phyloP scores from a whole-genome alignment of 441 rosid genomes.

The Bocquillonia castaneifolia region DNA sequence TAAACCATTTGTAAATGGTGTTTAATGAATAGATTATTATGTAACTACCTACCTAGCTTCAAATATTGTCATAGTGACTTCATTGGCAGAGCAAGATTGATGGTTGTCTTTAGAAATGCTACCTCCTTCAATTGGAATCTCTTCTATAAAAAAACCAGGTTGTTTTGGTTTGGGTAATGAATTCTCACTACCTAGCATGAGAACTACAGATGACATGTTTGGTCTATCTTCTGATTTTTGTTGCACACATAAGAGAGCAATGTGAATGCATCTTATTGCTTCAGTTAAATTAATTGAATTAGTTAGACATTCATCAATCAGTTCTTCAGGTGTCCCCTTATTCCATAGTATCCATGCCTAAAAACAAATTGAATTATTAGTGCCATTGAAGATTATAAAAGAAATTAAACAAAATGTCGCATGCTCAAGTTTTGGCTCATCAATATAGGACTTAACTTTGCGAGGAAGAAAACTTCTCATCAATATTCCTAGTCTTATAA shows the following conservation, averaged over 20 bases:
- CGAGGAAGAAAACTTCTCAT: too few relatives aligned
- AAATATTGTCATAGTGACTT: slow-evolving; percentile 11
- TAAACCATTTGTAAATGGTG: too few relatives aligned
- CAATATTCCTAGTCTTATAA: too few relatives aligned
- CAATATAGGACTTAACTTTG: too few relatives aligned
- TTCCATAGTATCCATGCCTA: slow-evolving; percentile 43
- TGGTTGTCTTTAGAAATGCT: neutral
- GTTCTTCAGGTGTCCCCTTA: slow-evolving; percentile 24
- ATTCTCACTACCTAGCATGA: slow-evolving; percentile 32
- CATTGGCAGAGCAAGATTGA: slow-evolving; percentile 15
- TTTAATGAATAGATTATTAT: too few relatives aligned
- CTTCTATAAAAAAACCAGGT: slow-evolving; percentile 29
- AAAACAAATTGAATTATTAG: neutral
- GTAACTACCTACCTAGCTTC: slow-evolving; percentile 17
- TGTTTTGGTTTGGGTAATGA: slow-evolving; percentile 27
- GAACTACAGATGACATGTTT: slow-evolving; percentile 33
- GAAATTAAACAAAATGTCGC: too few relatives aligned
- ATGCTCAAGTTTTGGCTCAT: too few relatives aligned
- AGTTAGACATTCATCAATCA: slow-evolving; percentile 13
- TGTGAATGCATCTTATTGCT: slow-evolving; percentile 28
- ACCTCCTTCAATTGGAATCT: neutral
- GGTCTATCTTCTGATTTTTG: slow-evolving; percentile 35
- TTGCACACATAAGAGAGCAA: slow-evolving; percentile 43
- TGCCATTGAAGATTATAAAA: neutral
- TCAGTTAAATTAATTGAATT: slow-evolving; percentile 18